Base-by-base conservation (phyloP, 1,139 yeast genomes). In the Sugiyamaella novakii region DNA sequence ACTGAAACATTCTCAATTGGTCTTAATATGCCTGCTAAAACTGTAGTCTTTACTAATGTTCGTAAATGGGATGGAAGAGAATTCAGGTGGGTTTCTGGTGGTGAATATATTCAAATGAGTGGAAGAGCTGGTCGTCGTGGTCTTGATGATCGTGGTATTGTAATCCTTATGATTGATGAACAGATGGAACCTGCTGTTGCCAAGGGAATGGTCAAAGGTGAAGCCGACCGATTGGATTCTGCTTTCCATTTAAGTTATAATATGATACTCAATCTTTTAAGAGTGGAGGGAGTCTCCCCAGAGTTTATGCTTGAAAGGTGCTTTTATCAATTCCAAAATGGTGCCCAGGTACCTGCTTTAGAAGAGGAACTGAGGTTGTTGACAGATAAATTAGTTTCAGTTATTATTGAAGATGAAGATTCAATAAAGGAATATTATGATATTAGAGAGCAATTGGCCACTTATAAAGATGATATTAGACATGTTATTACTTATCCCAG, bases 111-210 rank as follows among this genome's bases (percentile, higher is more conserved):
- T 61, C 99, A 94, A 72, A 92, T 92, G 99, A 87, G 97, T 36
- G 99, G 99, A 56, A 84, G 99, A 72, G 99, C 99, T 14, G 99
- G 99, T 62, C 91, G 99, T 77, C 87, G 99, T 78, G 98, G 99
- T 62, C 78, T 94, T 58, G 99, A 94, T 77, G 97, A 92, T 66
- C 84, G 98, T 65, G 99, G 99, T 72, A 91, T 92, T 67, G 98
- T 94, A 48, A 92, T 94, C 61, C 86, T 94, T 87, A 94, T 94
- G 98, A 89, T 92, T 68, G 98, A 92, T 67, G 98, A 92, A 66
- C 92, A 91, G 65, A 94, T 94, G 98, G 98, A 94, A 68, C 98
- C 98, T 3, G 95, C 89, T 61, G 96, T 92, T 33, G 98, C 98
- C 15, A 94, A 94, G 67, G 97, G 98, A 2, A 94, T 94, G 98